Evolutionary conservation across 192 early-diverging fungal species (phyloP).

Genomic region (Coemansia sp.): DNA sequence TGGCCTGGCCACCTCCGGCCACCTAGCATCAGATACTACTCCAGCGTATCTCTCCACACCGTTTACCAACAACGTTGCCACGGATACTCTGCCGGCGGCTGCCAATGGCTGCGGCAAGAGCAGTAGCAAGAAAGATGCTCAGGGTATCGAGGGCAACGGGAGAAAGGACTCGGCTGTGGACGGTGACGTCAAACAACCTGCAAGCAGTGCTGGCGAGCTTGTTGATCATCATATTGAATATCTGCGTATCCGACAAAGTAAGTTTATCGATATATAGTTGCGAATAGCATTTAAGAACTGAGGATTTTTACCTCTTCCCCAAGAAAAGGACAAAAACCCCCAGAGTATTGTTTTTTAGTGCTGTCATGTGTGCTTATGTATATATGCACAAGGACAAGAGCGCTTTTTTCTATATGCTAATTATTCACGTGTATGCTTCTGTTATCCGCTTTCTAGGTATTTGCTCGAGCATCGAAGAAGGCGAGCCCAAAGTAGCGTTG

Average conservation of each 20-base stretch:
- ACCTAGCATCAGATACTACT: slow-evolving; percentile 11
- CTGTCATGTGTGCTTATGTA: neutral
- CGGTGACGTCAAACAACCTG: neutral
- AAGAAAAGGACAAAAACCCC: too few species aligned
- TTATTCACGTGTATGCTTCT: slow-evolving; percentile 1
- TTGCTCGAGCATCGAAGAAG: slow-evolving; percentile 40
- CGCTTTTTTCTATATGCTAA: neutral
- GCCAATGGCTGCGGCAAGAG: neutral
- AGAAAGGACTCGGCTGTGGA: slow-evolving; percentile 21
- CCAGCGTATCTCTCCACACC: slow-evolving; percentile 29
- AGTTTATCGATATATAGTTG: neutral
- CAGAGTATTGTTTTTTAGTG: too few species aligned
- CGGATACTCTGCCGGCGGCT: neutral
- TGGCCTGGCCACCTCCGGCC: slow-evolving; percentile 31
- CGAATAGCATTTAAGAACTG: too few species aligned
- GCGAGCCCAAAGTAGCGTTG: slow-evolving; percentile 44
- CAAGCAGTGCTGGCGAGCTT: slow-evolving; percentile 22
- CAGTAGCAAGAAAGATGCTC: too few species aligned
- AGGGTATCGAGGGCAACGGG: neutral
- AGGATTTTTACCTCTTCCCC: too few species aligned
- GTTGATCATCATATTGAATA: slow-evolving; percentile 53
- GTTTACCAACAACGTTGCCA: slow-evolving; percentile 5
- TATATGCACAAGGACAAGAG: neutral
- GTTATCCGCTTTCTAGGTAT: slow-evolving; percentile 28
- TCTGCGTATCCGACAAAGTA: slow-evolving; percentile 49